Conservation (phyloP, 2,329 filamentous ascomycete species). For the Zalaria obscura region DNA sequence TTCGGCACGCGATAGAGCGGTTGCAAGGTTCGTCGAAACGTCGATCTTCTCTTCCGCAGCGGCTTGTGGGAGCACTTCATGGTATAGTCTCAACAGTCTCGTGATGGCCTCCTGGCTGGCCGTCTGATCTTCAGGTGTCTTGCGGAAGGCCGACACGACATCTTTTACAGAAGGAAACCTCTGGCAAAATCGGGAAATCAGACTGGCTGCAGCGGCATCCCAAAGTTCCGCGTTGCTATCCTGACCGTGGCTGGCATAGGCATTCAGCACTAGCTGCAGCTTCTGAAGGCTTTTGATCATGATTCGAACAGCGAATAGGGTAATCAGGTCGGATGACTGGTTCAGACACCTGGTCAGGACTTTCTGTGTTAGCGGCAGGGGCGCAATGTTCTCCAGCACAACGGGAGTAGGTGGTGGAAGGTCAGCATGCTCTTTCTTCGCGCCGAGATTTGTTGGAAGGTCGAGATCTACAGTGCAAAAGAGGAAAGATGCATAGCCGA, state of each 20-base stretch:
- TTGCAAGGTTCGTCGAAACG: constrained; percentile 61
- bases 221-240: constrained; percentile 39
- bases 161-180: constrained; percentile 73
- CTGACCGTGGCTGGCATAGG: constrained; percentile 39
- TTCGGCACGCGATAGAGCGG: constrained; percentile 50
- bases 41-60: constrained; percentile 80
- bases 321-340: constrained; percentile 62
- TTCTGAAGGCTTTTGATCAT: constrained; percentile 70
- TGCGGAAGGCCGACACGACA: constrained; percentile 59
- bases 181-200: constrained; percentile 62
- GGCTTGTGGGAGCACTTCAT: constrained; percentile 64
- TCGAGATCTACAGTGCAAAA: constrained; percentile 67
- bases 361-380: constrained; percentile 67
- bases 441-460: constrained; percentile 59
- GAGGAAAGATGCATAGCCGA: constrained; percentile 80
- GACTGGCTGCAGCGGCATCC: constrained; percentile 51
- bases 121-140: constrained; percentile 51
- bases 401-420: constrained; percentile 67
- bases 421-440: constrained; percentile 44
- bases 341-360: constrained; percentile 66
- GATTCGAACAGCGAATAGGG: constrained; percentile 71
- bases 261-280: constrained; percentile 47
- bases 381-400: constrained; percentile 74
- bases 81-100: constrained; percentile 70
- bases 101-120: constrained; percentile 69